phyloP scores from a whole-genome alignment of 2,329 filamentous ascomycete species.

The Mycosphaerella sp. region DNA sequence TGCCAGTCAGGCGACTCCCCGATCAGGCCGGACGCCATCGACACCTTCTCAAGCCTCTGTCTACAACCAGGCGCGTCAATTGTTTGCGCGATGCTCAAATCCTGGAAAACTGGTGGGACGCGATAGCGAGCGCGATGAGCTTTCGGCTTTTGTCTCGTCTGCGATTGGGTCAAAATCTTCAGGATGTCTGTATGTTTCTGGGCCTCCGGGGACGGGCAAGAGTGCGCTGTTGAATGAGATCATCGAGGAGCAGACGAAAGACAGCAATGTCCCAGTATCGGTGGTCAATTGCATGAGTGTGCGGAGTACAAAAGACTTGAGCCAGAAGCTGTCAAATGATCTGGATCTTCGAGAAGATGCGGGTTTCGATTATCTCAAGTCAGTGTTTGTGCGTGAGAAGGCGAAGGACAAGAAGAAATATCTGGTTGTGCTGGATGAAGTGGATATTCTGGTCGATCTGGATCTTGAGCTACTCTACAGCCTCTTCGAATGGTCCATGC shows the following conservation, averaged over 20 bases:
- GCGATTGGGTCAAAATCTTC: constrained; percentile 55
- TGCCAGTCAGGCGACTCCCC: constrained; percentile 68
- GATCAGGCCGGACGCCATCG: constrained; percentile 68
- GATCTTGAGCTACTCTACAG: constrained; percentile 85
- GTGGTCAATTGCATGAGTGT: constrained; percentile 98
- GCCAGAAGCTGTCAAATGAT: constrained; percentile 66
- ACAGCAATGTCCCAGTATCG: constrained; percentile 55
- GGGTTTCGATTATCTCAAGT: constrained; percentile 61
- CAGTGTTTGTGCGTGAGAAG: constrained; percentile 60
- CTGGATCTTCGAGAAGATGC: constrained; percentile 58
- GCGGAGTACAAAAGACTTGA: constrained; percentile 79
- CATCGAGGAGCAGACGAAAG: constrained; percentile 52
- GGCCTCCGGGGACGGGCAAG: constrained; percentile 93
- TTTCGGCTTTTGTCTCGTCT: constrained; percentile 62
- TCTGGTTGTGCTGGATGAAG: constrained; percentile 87
- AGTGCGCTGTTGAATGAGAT: constrained; percentile 86
- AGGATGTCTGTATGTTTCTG: constrained; percentile 90
- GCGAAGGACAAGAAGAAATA: constrained; percentile 53
- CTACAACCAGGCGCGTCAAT: constrained; percentile 78
- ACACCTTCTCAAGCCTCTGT: constrained; percentile 65
- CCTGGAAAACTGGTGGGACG: constrained; percentile 72
- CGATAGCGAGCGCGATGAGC: constrained; percentile 59
- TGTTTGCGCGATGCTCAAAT: constrained; percentile 74
- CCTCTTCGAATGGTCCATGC: constrained; percentile 94
- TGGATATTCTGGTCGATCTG: constrained; percentile 84